A percentile compares a stretch with the other conserved stretches of the same genome.
phyloP scores from a whole-genome alignment of 441 rosid genomes.

The Flueggea neowawraea region DNA sequence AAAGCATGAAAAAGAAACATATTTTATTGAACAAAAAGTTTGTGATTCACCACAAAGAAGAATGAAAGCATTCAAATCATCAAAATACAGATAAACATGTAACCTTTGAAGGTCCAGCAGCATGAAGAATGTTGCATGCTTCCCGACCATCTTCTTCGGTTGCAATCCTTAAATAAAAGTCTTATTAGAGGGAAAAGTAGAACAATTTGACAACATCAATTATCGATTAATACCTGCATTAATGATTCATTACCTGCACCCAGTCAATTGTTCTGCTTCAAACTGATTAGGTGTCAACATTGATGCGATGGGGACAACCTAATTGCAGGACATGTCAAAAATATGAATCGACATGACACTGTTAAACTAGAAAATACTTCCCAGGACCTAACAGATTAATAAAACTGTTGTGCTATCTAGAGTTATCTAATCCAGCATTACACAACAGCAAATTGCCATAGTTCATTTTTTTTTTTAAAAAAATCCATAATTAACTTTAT shows the following conservation, averaged over 20 bases:
- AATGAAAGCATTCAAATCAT: neutral
- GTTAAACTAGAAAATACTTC: neutral
- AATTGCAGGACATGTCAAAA: slow-evolving; percentile 13
- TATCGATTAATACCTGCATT: neutral
- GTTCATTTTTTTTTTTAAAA: too few species aligned
- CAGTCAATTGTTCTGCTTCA: slow-evolving; percentile 93
- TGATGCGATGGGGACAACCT: slow-evolving; percentile 99
- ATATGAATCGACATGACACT: slow-evolving; percentile 8
- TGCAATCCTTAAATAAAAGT: slow-evolving; percentile 53
- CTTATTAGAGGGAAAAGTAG: slow-evolving; percentile 6
- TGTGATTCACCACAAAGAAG: neutral
- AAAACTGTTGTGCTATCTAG: too few species aligned
- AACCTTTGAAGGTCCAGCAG: slow-evolving; percentile 98
- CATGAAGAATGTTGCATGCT: slow-evolving; percentile 94
- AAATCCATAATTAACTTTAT: too few species aligned
- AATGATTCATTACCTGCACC: slow-evolving; percentile 54
- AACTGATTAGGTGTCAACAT: slow-evolving; percentile 99
- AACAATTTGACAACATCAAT: too few species aligned
- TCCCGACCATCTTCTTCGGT: slow-evolving; percentile 86
- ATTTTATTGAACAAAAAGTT: too few species aligned
- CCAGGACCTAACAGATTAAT: too few species aligned
- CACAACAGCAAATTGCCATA: too few species aligned
- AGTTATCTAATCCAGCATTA: too few species aligned
- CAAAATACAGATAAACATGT: slow-evolving; percentile 4
- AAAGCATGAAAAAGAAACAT: too few species aligned